These are phyloP conservation scores for Helicostylum pulchrum DNA, from an alignment of 192 early-diverging fungal genomes.

Conservation along the genomic window DNA sequence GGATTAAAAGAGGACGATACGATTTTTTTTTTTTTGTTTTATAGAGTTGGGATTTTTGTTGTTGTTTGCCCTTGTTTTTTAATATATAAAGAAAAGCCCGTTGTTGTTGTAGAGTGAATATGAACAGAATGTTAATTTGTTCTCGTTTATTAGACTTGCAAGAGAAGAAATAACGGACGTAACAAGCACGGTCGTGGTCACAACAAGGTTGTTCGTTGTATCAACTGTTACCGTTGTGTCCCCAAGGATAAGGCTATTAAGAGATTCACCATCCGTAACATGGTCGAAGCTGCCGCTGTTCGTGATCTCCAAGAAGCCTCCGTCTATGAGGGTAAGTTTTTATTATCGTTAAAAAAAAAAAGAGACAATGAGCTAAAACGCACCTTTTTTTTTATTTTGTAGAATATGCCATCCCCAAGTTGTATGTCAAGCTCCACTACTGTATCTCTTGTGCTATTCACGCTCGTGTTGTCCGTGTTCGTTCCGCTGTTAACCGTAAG, in stretches of 20 bases:
- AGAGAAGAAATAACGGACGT: conserved; percentile 99
- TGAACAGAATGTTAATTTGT: background rate
- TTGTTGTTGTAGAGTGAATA: background rate
- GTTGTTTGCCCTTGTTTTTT: background rate
- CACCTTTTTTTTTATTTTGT: conserved; percentile 14
- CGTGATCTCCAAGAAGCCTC: conserved; percentile 96
- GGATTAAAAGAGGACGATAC: conserved; percentile 9
- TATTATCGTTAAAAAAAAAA: conserved; percentile 1
- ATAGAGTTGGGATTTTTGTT: background rate
- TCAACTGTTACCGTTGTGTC: conserved; percentile 97
- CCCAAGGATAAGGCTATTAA: conserved; percentile 99
- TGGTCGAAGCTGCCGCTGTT: conserved; percentile 96
- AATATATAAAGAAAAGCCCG: background rate
- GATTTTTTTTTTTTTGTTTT: conserved; percentile 18
- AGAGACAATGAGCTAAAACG: background rate
- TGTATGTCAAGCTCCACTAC: conserved; percentile 98
- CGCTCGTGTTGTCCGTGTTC: conserved; percentile 91
- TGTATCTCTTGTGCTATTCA: conserved; percentile 98
- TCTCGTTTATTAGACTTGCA: conserved; percentile 71
- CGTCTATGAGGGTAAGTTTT: conserved; percentile 77
- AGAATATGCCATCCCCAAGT: conserved; percentile 94
- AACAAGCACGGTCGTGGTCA: conserved; percentile 99
- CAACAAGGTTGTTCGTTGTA: conserved; percentile 95
- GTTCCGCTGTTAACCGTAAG: conserved; percentile 84
- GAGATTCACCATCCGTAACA: conserved; percentile 97